These are phyloP conservation scores for Colletotrichum horii DNA, from an alignment of 2,329 filamentous ascomycete genomes.

Conservation along the genomic window DNA sequence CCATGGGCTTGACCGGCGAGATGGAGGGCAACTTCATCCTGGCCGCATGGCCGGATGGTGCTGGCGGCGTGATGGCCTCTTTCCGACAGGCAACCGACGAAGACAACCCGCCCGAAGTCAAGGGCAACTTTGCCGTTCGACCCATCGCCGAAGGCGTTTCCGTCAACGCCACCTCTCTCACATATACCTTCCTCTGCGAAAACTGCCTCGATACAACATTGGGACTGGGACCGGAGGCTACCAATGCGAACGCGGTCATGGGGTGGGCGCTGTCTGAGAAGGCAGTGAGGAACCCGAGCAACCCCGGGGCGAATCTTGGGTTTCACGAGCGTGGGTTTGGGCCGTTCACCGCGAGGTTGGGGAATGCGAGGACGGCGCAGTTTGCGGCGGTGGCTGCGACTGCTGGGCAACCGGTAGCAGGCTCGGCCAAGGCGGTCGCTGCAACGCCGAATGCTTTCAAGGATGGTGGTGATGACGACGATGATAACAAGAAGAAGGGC, in stretches of 20 bases:
- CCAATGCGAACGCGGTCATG: conserved; percentile 33
- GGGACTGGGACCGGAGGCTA: conserved; percentile 30
- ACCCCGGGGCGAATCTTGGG: conserved; percentile 27
- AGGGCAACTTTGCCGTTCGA: conserved; percentile 42
- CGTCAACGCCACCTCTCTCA: conserved; percentile 46
- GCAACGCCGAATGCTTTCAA: conserved; percentile 19
- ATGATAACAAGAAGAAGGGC: not conserved
- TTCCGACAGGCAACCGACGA: conserved; percentile 49
- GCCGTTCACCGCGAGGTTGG: conserved; percentile 34
- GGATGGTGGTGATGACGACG: conserved; percentile 18
- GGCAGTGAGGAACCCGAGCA: conserved; percentile 25
- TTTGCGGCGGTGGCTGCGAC: conserved; percentile 43
- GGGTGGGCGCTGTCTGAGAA: conserved; percentile 38
- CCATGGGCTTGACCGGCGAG: conserved; percentile 46
- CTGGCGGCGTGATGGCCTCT: conserved; percentile 40
- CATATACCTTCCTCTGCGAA: conserved; percentile 52
- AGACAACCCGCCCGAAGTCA: conserved; percentile 47
- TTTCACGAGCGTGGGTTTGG: conserved; percentile 38
- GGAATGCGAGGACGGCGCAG: conserved; percentile 37
- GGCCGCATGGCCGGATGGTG: conserved; percentile 47
- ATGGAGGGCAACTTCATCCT: conserved; percentile 52
- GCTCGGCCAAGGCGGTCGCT: conserved; percentile 20
- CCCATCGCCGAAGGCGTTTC: conserved; percentile 47
- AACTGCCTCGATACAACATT: conserved; percentile 34
- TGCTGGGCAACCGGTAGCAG: conserved; percentile 38